Conservation (phyloP, 495 filamentous ascomycete species). For the Penicillium lagena region DNA sequence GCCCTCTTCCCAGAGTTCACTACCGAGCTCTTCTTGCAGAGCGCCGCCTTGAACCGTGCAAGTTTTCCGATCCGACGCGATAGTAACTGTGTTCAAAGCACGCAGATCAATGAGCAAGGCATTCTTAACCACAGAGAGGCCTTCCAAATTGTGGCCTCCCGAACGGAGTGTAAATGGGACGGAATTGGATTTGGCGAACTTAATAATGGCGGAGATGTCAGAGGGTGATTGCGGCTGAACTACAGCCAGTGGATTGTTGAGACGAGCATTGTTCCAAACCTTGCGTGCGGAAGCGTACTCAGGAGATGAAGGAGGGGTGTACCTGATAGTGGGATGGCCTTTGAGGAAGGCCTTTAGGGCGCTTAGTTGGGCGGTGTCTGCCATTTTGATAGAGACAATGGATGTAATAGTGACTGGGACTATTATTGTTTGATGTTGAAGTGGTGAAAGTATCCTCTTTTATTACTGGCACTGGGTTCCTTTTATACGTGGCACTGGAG, state of each 20-base stretch:
- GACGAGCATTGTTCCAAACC: slow-evolving; percentile 8
- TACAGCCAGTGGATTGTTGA: slow-evolving; percentile 19
- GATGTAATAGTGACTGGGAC: too few relatives aligned
- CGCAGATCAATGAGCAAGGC: slow-evolving; percentile 33
- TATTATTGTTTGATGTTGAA: too few relatives aligned
- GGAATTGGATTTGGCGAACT: slow-evolving; percentile 6
- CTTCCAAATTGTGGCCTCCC: slow-evolving; percentile 33
- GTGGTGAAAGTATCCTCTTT: too few relatives aligned
- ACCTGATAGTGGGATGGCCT: slow-evolving; percentile 16
- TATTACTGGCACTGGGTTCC: too few relatives aligned
- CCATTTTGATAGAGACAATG: neutral
- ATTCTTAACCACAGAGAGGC: slow-evolving; percentile 12
- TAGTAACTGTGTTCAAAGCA: slow-evolving; percentile 17
- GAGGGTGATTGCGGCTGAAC: slow-evolving; percentile 21
- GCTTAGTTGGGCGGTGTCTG: slow-evolving; percentile 1
- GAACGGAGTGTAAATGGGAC: slow-evolving; percentile 29
- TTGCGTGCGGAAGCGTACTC: slow-evolving; percentile 9
- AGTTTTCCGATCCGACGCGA: slow-evolving; percentile 14
- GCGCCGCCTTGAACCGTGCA: slow-evolving; percentile 31
- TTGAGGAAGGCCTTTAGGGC: slow-evolving; percentile 12
- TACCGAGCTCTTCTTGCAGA: slow-evolving; percentile 15
- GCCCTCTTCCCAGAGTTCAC: slow-evolving; percentile 17
- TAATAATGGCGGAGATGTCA: slow-evolving; percentile 22
- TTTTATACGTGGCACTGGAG: too few relatives aligned
- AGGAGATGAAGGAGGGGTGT: slow-evolving; percentile 12